Base-by-base conservation (phyloP, 2,329 filamentous ascomycete genomes). In the Pseudogymnoascus sp. region DNA sequence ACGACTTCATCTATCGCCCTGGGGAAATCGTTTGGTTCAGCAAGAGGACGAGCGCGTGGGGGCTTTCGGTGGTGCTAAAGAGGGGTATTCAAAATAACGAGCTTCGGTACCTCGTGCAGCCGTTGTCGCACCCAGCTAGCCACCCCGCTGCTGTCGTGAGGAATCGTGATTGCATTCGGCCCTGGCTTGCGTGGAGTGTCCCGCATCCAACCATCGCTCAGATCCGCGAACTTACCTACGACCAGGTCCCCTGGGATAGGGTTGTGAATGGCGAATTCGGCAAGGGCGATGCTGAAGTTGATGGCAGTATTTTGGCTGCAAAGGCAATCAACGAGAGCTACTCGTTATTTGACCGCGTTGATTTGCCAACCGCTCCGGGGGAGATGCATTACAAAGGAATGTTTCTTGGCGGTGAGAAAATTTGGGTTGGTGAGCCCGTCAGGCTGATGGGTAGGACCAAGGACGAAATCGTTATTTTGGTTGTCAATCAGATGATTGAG, bases 1-100 rank as follows among this genome's bases (percentile, higher is more conserved):
- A 74, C 39, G 73, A 72, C 61, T 83, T 81, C 67, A 70, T 82
- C 18, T 82, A 78, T 65, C 74, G 82, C 4, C 76, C 77, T 2
- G 82, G 82, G 6, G 82, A 85, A 67, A 70, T 84, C 0, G 78
- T 82, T 2, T 84, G 82, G 82, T 84, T 81, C 65, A 76, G 77
- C 62, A 76, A 79, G 36, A 54, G 28, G 47, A 77, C 75, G 4
- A 66, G 71, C 14, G 78, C 81, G 12, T 85, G 81, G 81, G 79
- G 80, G 25, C 72, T 85, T 5, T 80, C 79, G 6, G 73, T 81
- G 2, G 75, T 84, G 12, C 67, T 76, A 2, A 76, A 77, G 50
- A 74, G 81, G 37, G 79, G 77, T 71, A 54, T 71, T 7, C 62
- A 68, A 16, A 71, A 69, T 57, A 66, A 68, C 63, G 69, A 68